These are phyloP conservation scores for Fragilariopsis cylindrus DNA, from an alignment of 108 stramenopile species.

Conservation along the genomic window DNA sequence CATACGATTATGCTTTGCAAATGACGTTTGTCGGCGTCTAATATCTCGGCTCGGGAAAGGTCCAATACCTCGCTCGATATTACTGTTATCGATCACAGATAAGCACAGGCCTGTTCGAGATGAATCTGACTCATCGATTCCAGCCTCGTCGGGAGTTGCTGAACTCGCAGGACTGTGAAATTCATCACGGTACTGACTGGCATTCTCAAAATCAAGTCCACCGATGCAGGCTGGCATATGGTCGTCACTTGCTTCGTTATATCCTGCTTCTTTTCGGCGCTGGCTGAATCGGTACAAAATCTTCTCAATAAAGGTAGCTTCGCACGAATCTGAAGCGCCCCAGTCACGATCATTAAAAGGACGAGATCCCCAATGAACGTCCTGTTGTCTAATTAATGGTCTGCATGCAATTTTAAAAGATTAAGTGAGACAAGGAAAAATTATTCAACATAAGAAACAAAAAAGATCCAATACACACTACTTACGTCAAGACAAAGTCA, in stretches of 20 bases:
- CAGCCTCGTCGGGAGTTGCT: neutral
- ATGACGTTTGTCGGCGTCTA: conserved; percentile 34
- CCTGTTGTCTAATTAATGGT: conserved; percentile 56
- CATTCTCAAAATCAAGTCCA: conserved; percentile 28
- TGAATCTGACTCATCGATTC: neutral
- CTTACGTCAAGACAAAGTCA: conserved; percentile 23
- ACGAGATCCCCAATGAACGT: conserved; percentile 68
- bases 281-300: conserved; percentile 49
- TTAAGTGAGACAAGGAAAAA: conserved; percentile 3
- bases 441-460: neutral
- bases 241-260: neutral
- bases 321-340: conserved; percentile 62
- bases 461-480: neutral
- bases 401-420: conserved; percentile 29
- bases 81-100: neutral
- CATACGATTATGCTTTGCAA: conserved; percentile 42
- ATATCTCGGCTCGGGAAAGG: neutral
- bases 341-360: conserved; percentile 73
- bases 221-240: neutral
- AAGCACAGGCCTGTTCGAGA: neutral
- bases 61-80: neutral
- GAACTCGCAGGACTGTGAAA: neutral
- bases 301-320: conserved; percentile 32
- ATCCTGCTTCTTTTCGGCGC: conserved; percentile 21
- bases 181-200: conserved; percentile 15